Base-by-base conservation (phyloP, 352 stramenopile genomes). In the Globisporangium cystogenes region DNA sequence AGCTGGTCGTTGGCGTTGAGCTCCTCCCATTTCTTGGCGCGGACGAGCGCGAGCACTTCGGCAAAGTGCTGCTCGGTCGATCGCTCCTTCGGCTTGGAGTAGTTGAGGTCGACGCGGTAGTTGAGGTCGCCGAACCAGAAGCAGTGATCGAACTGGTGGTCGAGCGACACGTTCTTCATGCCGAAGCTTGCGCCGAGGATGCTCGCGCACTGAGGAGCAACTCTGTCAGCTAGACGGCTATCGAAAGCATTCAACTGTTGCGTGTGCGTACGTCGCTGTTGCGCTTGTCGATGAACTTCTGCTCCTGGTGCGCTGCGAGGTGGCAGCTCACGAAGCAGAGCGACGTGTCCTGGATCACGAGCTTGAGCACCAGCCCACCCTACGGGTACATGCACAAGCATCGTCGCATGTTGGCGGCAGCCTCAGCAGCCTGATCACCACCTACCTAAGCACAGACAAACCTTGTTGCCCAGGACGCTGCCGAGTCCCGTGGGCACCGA, bases 41-140 rank as follows among this genome's bases (percentile, higher is more conserved):
- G 62, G 6, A 91, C 73, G 36, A 81, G 65, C 8, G 72, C 56
- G 42, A 84, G 62, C 29, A 93, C 82, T 29, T 86, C 76, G 5
- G 65, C 58, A 54, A 79, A 86, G 55, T 93, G 80, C 52, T 87
- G 73, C 33, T 87, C 79, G 39, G 86, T 74, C 14, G 67, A 72
- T 15, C 76, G 73, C 21, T 82, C 64, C 8, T 62, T 45, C 15
- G 52, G 46, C 26, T 71, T 66, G 1, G 64, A 66, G 64, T 90
- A 86, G 56, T 69, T 78, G 48, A 90, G 59, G 48, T 94, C 82
- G 27, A 95, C 51, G 46, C 84, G 76, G 59, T 96, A 94, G 67
- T 96, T 96, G 24, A 96, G 72, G 50, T 96, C 86, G 8, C 86
- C 86, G 24, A 95, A 86, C 70, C 72, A 90, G 55, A 94, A 94